A percentile compares a stretch with the other conserved stretches of the same genome.
phyloP scores from a whole-genome alignment of 768 basidiomycete species.

The Rhodotorula kratochvilovae region DNA sequence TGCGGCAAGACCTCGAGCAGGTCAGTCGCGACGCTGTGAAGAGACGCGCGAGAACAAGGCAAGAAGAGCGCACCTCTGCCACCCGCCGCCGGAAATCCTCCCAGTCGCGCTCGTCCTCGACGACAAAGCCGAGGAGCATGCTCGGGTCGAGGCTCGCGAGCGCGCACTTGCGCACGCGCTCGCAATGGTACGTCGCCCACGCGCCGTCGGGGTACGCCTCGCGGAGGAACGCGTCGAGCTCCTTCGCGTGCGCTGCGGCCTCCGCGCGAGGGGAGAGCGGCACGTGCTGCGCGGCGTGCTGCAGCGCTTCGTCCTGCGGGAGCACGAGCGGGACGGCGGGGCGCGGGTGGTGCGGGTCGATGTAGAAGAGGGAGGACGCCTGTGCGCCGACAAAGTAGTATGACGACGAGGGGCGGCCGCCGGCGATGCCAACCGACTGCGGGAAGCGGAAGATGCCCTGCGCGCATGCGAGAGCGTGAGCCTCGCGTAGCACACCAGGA shows the following conservation, averaged over 20 bases:
- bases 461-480: not conserved
- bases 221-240: constrained; percentile 53
- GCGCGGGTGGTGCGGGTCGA: constrained; percentile 57
- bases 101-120: constrained; percentile 79
- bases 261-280: constrained; percentile 6
- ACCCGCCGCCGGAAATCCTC: constrained; percentile 69
- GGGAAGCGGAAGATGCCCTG: constrained; percentile 86
- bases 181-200: constrained; percentile 88
- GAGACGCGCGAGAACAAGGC: not conserved
- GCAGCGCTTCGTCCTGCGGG: not conserved
- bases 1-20: constrained; percentile 15
- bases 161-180: constrained; percentile 93
- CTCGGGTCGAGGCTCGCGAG: constrained; percentile 86
- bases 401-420: constrained; percentile 90
- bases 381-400: constrained; percentile 97
- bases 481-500: not conserved
- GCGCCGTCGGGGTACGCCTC: constrained; percentile 68
- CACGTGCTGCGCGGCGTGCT: constrained; percentile 1
- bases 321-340: constrained; percentile 65
- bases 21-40: too few relatives aligned
- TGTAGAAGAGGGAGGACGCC: constrained; percentile 65
- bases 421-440: constrained; percentile 93
- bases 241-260: constrained; percentile 5
- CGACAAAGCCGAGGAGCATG: constrained; percentile 91
- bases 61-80: constrained; percentile 61